Percentiles rank a stretch among this genome's conserved stretches.
phyloP scores from a whole-genome alignment of 805 yeast genomes.

The Cyberlindnera mycetangii region DNA sequence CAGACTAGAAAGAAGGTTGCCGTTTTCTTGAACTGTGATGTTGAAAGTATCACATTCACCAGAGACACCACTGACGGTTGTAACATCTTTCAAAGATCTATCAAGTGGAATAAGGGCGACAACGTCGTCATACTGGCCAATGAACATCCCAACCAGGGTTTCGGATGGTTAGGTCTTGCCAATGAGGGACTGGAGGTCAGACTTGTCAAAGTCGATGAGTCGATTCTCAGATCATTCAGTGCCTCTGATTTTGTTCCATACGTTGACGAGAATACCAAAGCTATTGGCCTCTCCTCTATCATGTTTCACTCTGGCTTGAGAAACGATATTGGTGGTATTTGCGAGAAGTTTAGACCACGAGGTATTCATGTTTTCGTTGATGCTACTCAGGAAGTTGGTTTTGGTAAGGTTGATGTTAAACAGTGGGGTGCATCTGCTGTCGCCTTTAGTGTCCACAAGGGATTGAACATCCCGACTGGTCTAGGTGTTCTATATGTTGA shows the following conservation, averaged over 20 bases:
- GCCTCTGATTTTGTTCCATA: background rate
- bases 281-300: background rate
- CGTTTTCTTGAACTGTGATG: background rate
- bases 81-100: background rate
- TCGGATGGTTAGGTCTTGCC: background rate
- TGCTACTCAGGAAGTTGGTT: constrained; percentile 1
- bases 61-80: background rate
- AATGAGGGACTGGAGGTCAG: background rate
- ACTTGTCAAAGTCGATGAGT: background rate
- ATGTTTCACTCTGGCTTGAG: background rate
- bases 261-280: background rate
- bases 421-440: background rate
- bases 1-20: background rate
- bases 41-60: background rate
- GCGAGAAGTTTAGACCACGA: background rate
- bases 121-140: background rate
- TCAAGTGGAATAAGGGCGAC: background rate
- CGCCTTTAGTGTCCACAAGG: background rate
- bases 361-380: background rate
- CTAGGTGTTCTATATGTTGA: background rate
- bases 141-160: constrained; percentile 1
- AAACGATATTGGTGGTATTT: background rate
- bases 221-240: background rate
- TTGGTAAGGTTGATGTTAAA: background rate
- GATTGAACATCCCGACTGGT: background rate